Conservation (phyloP, 1,139 yeast species). For the Blastobotrys capitulatus region DNA sequence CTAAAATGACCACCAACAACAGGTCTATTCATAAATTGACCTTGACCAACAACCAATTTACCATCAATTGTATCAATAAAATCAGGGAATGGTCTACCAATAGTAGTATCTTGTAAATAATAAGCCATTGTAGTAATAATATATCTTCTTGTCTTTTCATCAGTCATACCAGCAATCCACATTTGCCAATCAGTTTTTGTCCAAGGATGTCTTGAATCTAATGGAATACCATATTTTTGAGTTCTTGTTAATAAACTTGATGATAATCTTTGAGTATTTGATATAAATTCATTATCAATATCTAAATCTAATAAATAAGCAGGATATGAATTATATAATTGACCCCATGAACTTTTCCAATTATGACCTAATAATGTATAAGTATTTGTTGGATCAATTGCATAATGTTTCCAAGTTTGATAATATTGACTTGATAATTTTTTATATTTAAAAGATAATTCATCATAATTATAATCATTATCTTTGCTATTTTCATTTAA, state of each 20-base stretch:
- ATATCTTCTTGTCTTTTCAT: background rate
- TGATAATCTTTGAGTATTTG: background rate
- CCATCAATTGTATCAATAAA: slow-evolving; percentile 4
- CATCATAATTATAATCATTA: no score
- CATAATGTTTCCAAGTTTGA: slow-evolving; percentile 1
- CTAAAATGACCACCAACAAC: slow-evolving; percentile 12
- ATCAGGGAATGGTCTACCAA: slow-evolving; percentile 7
- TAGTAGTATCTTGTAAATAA: slow-evolving; percentile 4
- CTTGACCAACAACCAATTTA: background rate
- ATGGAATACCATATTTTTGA: slow-evolving; percentile 9
- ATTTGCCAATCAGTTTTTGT: slow-evolving; percentile 12
- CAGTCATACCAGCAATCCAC: slow-evolving; percentile 8
- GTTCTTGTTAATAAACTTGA: background rate
- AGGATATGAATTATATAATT: slow-evolving; percentile 9
- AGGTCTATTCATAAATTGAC: slow-evolving; percentile 2
- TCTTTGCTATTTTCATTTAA: slow-evolving; percentile 3
- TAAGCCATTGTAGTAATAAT: slow-evolving; percentile 8
- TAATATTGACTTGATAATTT: background rate
- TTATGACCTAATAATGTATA: slow-evolving; percentile 9
- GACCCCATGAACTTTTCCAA: slow-evolving; percentile 8
- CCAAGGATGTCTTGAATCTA: slow-evolving; percentile 8
- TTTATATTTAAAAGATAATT: background rate
- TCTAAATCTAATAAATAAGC: slow-evolving; percentile 8
- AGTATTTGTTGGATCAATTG: slow-evolving; percentile 1
- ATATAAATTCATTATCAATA: background rate